These are phyloP conservation scores for Pythium plurisporium DNA, from an alignment of 352 stramenopile species.

Conservation along the genomic window DNA sequence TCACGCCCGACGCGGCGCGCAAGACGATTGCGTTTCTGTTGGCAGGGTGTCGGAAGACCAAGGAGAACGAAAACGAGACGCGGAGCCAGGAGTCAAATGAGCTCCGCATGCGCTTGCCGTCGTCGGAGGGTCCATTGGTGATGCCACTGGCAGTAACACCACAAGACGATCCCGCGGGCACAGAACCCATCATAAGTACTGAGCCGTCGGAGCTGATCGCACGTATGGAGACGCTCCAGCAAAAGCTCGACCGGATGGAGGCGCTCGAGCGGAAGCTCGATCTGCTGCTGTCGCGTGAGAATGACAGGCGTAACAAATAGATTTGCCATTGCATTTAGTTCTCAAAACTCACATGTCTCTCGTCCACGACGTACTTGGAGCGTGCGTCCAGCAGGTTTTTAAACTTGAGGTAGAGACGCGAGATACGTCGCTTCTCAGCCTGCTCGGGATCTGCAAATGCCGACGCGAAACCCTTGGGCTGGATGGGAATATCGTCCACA, in stretches of 20 bases:
- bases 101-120: too few species aligned
- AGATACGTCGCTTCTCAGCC: conserved; percentile 50
- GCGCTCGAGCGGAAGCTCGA: conserved; percentile 25
- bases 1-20: conserved; percentile 1
- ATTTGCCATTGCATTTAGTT: too few species aligned
- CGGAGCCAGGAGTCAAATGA: too few species aligned
- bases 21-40: conserved; percentile 18
- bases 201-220: too few species aligned
- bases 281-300: conserved; percentile 5
- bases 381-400: conserved; percentile 50
- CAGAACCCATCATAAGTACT: too few species aligned
- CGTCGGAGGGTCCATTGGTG: background rate
- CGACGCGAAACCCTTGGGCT: conserved; percentile 4
- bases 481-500: too few species aligned
- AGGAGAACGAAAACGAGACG: too few species aligned
- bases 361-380: conserved; percentile 33
- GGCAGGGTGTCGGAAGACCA: conserved; percentile 2
- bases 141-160: background rate
- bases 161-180: too few species aligned
- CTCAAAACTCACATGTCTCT: background rate
- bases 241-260: conserved; percentile 2
- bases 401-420: conserved; percentile 60
- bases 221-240: background rate
- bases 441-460: conserved; percentile 31
- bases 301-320: too few species aligned